Base-by-base conservation (phyloP, 768 basidiomycete genomes). In the Saitozyma sp. region DNA sequence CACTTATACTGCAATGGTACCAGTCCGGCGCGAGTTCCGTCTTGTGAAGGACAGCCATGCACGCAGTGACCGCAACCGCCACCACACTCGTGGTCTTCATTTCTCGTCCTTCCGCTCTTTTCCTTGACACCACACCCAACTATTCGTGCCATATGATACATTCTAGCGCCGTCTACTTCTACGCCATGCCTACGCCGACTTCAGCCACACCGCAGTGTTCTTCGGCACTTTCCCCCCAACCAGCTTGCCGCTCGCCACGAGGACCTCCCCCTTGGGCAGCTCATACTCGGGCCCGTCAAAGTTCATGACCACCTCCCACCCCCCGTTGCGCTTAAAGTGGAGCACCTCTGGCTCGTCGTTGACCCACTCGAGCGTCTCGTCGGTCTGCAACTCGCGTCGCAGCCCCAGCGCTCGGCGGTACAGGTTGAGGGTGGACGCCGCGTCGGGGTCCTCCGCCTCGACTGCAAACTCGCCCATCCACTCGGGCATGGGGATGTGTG, bases 301-400 rank as follows among this genome's bases (percentile, higher is more conserved):
- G 57, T 71, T 71, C 51, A 67, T 61, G 13, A 68, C 49, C 6
- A 71, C 66, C 43, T 62, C 60, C 60, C 60, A 62, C 13, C 54
- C 61, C 6, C 61, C 61, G 9, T 55, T 46, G 16, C 61, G n/a
- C n/a, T 19, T 54, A 16, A 68, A 74, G 49, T 68, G 65, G 19
- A 74, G 42, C 0, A 69, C 59, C 13, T 63, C 58, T 13, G 51
- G 38, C 9, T 43, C 42, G n/a, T 46, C 54, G 6, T 63, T 45
- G 17, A 74, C 56, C 72, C 72, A 74, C 43, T 69, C 69, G 7
- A 74, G 43, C 10, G 64, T 51, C 57, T 74, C 72, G 14, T 55
- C 48, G 2, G 59, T 53, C 52, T 68, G 67, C 5, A 74, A 50
- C 51, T 59, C n/a, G 17, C 61, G 54, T 50, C 72, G 41, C 40